Conservation (phyloP, 257 asterid species). For the Solanum medicagineum region DNA sequence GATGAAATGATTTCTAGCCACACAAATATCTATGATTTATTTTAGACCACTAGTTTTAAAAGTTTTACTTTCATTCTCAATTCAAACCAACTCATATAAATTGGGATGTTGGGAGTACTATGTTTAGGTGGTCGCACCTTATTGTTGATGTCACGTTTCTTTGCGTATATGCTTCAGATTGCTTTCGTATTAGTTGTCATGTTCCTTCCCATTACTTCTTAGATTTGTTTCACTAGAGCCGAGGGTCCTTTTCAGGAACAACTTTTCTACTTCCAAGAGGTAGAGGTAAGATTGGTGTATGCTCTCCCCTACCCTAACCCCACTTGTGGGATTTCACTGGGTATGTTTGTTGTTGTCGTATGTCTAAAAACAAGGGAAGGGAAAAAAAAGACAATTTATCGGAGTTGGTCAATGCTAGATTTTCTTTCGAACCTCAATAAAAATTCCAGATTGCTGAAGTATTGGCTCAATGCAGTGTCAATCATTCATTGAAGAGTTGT, state of each 20-base stretch:
- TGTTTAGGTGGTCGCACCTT: neutral
- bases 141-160: neutral
- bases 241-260: neutral
- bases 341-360: neutral
- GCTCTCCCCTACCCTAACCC: neutral
- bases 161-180: neutral
- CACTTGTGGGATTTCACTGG: neutral
- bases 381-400: neutral
- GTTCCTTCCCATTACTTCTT: neutral
- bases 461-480: constrained; percentile 63
- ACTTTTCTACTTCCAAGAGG: neutral
- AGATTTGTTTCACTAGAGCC: neutral
- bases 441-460: constrained; percentile 5
- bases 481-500: constrained; percentile 67
- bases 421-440: neutral
- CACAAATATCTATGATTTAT: too few relatives aligned
- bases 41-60: too few relatives aligned
- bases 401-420: neutral
- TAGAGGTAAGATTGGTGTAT: neutral
- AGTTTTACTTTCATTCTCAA: too few relatives aligned
- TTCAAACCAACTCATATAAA: too few relatives aligned
- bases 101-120: neutral
- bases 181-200: neutral
- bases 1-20: too few relatives aligned
- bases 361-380: neutral